Conservation (phyloP, 306 rosid genomes). For the Ziziphus jujuba region DNA sequence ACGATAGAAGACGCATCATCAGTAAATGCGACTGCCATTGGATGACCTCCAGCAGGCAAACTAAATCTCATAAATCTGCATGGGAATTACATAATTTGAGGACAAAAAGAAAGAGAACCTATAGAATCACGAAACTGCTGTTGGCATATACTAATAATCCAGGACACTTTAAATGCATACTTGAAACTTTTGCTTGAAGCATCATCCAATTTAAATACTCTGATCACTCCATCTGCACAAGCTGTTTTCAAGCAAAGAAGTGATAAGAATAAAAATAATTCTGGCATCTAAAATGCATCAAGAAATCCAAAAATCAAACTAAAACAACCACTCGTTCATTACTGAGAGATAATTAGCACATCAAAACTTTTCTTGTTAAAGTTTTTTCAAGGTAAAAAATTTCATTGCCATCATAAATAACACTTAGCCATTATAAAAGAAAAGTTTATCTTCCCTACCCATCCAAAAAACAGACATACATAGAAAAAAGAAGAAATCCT, state of each 20-base stretch:
- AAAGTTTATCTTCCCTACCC: no score
- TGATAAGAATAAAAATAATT: not conserved
- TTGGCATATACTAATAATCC: slow-evolving; percentile 4
- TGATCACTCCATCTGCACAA: slow-evolving; percentile 92
- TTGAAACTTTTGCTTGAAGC: slow-evolving; percentile 94
- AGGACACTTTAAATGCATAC: slow-evolving; percentile 47
- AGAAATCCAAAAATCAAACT: not conserved
- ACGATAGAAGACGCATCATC: slow-evolving; percentile 71
- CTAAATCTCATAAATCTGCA: slow-evolving; percentile 81
- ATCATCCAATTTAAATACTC: slow-evolving; percentile 93
- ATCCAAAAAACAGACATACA: not conserved
- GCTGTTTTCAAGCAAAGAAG: slow-evolving; percentile 49
- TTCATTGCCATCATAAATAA: no score
- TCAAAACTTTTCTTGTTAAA: no score
- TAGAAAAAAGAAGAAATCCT: not conserved
- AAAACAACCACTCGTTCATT: not conserved
- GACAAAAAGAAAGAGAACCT: slow-evolving; percentile 19
- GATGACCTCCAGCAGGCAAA: slow-evolving; percentile 91
- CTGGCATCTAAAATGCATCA: not conserved
- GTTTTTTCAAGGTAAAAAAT: no score
- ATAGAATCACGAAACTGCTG: slow-evolving; percentile 21
- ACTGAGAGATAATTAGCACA: not conserved
- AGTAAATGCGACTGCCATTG: slow-evolving; percentile 67
- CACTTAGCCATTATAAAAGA: no score
- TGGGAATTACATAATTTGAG: slow-evolving; percentile 20